Evolutionary conservation across 1,284 basidiomycete genomes (phyloP).

Genomic region (Coniferiporia sulphurascens): DNA sequence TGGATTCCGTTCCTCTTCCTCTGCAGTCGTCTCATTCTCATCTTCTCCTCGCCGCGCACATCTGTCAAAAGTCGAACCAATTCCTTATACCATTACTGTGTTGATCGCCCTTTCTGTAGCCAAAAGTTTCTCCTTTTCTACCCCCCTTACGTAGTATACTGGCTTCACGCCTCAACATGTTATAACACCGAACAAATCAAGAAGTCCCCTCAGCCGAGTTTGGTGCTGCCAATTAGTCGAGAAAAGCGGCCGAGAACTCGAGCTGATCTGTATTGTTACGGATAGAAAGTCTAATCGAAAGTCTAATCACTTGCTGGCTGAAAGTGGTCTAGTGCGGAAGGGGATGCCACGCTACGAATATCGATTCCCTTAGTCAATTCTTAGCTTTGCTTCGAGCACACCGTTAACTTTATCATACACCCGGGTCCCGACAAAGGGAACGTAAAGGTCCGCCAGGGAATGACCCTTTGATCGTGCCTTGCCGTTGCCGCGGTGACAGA

Average conservation of each 20-base stretch:
- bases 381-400: not conserved
- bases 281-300: not conserved
- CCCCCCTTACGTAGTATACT: constrained; percentile 9
- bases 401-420: not conserved
- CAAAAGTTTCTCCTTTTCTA: constrained; percentile 6
- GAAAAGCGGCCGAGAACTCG: not conserved
- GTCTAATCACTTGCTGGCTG: constrained; percentile 5
- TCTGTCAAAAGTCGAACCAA: constrained; percentile 2
- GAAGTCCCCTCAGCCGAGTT: not conserved
- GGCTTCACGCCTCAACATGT: constrained; percentile 1
- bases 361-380: not conserved
- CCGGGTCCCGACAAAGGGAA: no score
- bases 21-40: not conserved
- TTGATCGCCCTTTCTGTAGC: constrained; percentile 19
- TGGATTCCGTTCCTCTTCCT: not conserved
- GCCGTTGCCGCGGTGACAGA: not conserved
- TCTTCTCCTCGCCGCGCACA: constrained; percentile 1
- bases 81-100: constrained; percentile 15
- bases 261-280: not conserved
- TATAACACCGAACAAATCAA: constrained; percentile 5
- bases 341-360: constrained; percentile 2
- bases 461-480: constrained; percentile 4
- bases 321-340: constrained; percentile 6
- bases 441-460: not conserved
- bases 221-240: not conserved